A percentile compares a stretch with the other conserved stretches of the same genome.
Evolutionary conservation across 176 grass and related monocot species (phyloP).

Genomic region (Carex kokanica): DNA sequence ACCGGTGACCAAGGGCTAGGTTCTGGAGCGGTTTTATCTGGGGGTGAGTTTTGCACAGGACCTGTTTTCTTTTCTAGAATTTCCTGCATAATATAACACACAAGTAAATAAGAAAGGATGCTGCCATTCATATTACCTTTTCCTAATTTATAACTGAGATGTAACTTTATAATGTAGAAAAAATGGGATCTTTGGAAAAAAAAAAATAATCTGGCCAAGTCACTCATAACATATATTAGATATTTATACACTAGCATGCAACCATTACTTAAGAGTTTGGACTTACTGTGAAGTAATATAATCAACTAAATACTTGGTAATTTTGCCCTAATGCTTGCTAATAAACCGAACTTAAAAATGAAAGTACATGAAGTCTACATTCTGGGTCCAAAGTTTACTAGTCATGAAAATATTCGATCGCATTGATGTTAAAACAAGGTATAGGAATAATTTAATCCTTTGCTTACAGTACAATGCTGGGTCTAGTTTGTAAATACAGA

Average conservation of each 20-base stretch:
- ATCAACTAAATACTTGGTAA: background rate
- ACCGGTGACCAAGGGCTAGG: slow-evolving; percentile 90
- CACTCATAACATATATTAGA: background rate
- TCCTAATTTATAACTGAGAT: background rate
- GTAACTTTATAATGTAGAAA: background rate
- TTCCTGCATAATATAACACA: slow-evolving; percentile 46
- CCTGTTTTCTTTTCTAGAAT: slow-evolving; percentile 74
- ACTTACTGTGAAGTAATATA: background rate
- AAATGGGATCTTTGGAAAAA: slow-evolving; percentile 1
- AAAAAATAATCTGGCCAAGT: background rate
- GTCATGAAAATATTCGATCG: background rate
- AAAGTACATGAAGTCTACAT: background rate
- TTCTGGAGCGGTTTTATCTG: slow-evolving; percentile 55
- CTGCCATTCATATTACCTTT: background rate
- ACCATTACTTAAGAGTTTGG: background rate
- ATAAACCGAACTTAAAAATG: background rate
- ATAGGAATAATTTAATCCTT: background rate
- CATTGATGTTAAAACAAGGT: background rate
- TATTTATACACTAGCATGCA: background rate
- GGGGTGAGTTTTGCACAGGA: slow-evolving; percentile 82
- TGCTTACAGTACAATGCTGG: slow-evolving; percentile 12
- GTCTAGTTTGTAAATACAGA: slow-evolving; percentile 13
- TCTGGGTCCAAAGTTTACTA: background rate
- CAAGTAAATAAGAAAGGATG: background rate
- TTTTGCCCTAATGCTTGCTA: background rate